Evolutionary conservation across 257 asterid genomes (phyloP), one percentile per base, ranked within the genome.

Genomic region (Rehmannia glutinosa): DNA sequence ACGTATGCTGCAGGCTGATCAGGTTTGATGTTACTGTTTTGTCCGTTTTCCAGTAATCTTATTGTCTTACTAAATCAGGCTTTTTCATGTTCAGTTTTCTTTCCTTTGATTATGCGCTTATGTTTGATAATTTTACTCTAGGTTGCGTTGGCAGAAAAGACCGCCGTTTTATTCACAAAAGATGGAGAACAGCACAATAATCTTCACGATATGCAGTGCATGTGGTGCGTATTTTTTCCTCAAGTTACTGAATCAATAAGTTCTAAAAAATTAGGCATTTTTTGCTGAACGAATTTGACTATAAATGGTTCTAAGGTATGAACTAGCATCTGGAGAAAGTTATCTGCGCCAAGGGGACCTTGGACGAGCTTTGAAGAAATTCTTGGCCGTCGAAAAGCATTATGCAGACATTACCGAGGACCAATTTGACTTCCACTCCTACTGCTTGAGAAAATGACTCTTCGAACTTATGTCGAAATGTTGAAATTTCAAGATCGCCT

Each of bases 181-280:
- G 99, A 94, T 62, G 99, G 99, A 66, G 99, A 94, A 72, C 99
- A 90, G 72, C 99, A 88, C 72, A 94, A 88, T 78, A 94, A 83
- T 71, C 96, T 94, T 69, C 88, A 94, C 49, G 99, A 94, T 80
- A 94, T 94, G 99, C 99, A 94, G 84, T 94, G 99, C 97, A 94
- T 94, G 97, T 94, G 99, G 99, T 91, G 60, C 20, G 88, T 72
- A 71, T 79, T 66, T 57, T 68, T 38, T 51, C 35, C 43, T 59
- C 35, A 15, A 52, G 52, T 73, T 71, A 53, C 57, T 49, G 24
- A 54, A 47, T n/a, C n/a, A 5, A 3, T 56, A 27, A 16, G 25
- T 33, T 33, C 33, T 30, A 42, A 6, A 21, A 71, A 46, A 28
- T 8, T 51, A 55, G 49, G 38, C 64, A 19, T 56, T 13, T 62